Evolutionary conservation across 345 rosid genomes (phyloP), one percentile per base, ranked within the genome.

Genomic region (Chamaenerion angustifolium): DNA sequence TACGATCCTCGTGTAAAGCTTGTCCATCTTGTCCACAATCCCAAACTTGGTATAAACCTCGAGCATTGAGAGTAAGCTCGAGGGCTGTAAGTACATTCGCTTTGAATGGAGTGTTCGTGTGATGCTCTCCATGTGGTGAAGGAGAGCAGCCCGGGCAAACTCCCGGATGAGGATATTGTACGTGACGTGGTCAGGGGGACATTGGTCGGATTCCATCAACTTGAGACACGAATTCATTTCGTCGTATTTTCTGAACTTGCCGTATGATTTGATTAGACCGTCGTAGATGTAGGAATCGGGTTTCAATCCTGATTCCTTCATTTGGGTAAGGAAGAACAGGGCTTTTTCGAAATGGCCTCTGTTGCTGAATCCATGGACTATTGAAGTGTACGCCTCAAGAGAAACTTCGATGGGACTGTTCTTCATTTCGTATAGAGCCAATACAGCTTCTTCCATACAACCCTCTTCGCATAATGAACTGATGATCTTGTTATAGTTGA

Each of bases 131-230:
- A 85, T 82, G 46, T 72, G 72, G 35, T 64, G 63, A 25, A 85
- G 74, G 77, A 82, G 63, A 15, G 85, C 92, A 13, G 68, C 85
- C 21, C 55, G 68, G 0, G 83, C 64, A 76, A 72, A 80, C 70
- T 76, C 78, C 2, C 50, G 66, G 55, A 82, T 64, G 23, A 85
- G 78, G 61, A 82, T 63, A 76, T 85, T 81, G 56, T 69, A 85
- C 31, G 87, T 85, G 15, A 62, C n/a, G 10, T 59, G 71, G 47
- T 79, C 88, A 42, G 76, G 81, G 4, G 43, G 56, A 56, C 81
- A 79, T 25, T 78, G 64, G 14, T 74, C 76, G 46, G 47, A 45
- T 65, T 77, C 77, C 85, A 85, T 85, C 52, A 41, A 63, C 68
- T 68, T 81, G 57, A 78, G 10, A 52, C 86, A 84, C 63, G 43